Percentiles rank a stretch among this genome's conserved stretches.
Conservation (phyloP, 768 basidiomycete genomes). For the Mrakia frigida region DNA sequence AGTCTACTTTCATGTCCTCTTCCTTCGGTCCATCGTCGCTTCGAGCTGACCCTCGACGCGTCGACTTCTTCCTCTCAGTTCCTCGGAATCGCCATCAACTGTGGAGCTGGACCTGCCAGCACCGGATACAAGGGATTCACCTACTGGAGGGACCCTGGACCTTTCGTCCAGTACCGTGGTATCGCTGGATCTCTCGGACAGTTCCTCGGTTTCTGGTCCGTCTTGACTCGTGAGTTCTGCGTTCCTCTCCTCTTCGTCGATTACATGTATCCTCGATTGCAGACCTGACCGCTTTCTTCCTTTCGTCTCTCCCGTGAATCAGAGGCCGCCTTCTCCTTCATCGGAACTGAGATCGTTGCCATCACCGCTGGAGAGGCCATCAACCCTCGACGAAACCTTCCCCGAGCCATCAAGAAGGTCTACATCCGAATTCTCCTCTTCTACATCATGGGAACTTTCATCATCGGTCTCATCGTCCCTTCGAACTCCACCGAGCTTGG, state of each 20-base stretch:
- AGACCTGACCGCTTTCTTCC: neutral
- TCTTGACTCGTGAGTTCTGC: neutral
- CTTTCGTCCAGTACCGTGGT: conserved; percentile 66
- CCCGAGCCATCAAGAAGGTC: conserved; percentile 63
- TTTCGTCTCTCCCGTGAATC: conserved; percentile 50
- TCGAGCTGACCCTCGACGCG: too few species aligned
- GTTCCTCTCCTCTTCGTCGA: neutral
- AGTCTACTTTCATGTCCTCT: too few species aligned
- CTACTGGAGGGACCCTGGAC: conserved; percentile 84
- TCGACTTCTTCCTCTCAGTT: conserved; percentile 40
- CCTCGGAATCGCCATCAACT: conserved; percentile 66
- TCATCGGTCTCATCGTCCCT: conserved; percentile 66
- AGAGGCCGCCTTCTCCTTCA: conserved; percentile 84
- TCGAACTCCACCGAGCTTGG: conserved; percentile 47
- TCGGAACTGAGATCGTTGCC: conserved; percentile 85
- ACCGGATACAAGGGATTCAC: conserved; percentile 58
- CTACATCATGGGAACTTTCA: conserved; percentile 54
- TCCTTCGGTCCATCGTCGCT: too few species aligned
- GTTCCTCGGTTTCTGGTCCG: conserved; percentile 49
- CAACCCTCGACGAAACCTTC: conserved; percentile 66
- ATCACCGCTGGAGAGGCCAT: conserved; percentile 52
- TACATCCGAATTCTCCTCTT: conserved; percentile 73
- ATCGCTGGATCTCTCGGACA: conserved; percentile 62
- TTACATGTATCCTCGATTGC: too few species aligned
- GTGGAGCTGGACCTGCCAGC: conserved; percentile 72